A percentile compares a stretch with the other conserved stretches of the same genome.
phyloP scores from a whole-genome alignment of 148 eudicot genomes.

The Diospyros kaki region DNA sequence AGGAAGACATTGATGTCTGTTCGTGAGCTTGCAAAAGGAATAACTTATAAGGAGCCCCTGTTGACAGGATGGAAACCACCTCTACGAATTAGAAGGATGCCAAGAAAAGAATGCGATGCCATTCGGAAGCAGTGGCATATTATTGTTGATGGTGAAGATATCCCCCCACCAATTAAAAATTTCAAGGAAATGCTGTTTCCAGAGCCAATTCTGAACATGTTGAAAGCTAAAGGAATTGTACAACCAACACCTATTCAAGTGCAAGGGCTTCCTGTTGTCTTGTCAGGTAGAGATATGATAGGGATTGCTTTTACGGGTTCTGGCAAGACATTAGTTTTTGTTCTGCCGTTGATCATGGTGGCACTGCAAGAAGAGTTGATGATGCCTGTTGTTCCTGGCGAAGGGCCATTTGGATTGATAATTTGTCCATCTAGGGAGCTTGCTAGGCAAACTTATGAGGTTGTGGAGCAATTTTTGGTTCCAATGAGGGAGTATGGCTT shows the following conservation, averaged over 20 bases:
- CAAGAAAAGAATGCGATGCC: constrained; percentile 49
- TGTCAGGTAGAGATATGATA: constrained; percentile 85
- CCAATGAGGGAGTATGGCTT: constrained; percentile 55
- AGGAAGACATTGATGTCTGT: constrained; percentile 75
- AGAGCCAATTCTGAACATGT: constrained; percentile 48
- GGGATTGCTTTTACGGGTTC: constrained; percentile 93
- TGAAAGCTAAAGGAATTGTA: constrained; percentile 65
- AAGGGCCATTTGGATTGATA: constrained; percentile 84
- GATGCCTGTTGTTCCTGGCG: constrained; percentile 82
- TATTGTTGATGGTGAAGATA: constrained; percentile 75
- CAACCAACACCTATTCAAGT: constrained; percentile 87
- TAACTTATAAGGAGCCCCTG: constrained; percentile 70
- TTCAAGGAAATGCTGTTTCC: constrained; percentile 83
- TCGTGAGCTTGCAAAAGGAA: constrained; percentile 84
- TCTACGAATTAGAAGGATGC: constrained; percentile 54
- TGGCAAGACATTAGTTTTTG: constrained; percentile 82
- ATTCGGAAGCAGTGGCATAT: constrained; percentile 82
- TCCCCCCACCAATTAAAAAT: constrained; percentile 86
- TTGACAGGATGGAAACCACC: constrained; percentile 78
- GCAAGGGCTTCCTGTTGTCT: constrained; percentile 78
- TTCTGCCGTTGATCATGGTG: constrained; percentile 76
- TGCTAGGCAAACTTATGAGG: constrained; percentile 82
- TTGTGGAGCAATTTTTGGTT: constrained; percentile 58
- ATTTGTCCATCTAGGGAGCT: constrained; percentile 91
- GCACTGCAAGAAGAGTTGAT: constrained; percentile 79